Base-by-base conservation (phyloP, 305 asterid species). In the Striga hermonthica region DNA sequence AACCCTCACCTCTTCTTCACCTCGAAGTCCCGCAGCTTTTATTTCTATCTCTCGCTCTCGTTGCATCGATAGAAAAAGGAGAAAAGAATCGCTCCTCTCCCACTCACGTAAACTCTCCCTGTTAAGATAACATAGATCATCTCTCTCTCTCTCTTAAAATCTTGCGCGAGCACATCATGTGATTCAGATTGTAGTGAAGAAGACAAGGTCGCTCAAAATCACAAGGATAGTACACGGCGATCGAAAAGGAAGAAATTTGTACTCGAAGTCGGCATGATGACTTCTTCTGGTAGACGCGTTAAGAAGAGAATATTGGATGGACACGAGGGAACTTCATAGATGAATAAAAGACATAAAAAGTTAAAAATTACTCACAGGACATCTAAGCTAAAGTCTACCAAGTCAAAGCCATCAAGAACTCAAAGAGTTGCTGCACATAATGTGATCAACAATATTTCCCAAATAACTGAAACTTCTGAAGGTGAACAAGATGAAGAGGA, bases 401-500 rank as follows among this genome's bases (percentile, higher is more conserved):
- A 78, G 70, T 74, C 80, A 44, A 90, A 82, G 80, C 64, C 88
- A 72, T 78, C 52, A 67, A 87, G 97, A 82, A 82, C 97, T 72
- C 95, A 82, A 71, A 84, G 97, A 68, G 77, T 76, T 76, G 90
- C 94, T 10, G 88, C 86, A 61, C 90, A 81, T 39, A 81, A 80
- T 79, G 95, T 90, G 22, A 68, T 75, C 76, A 80, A 74, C 75
- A 83, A 63, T 65, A 85, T 83, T 56, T 74, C 81, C 59, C 84
- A 80, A 73, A 68, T 77, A 52, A 69, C 80, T 13, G 95, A 87
- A 80, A 68, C 78, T 61, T 85, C 89, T 71, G 77, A 85, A 39
- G 89, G 82, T 53, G 89, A 78, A 72, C 95, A 87, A 57, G 86
- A 74, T 66, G 91, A 81, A 60, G 87, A 80, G 66, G 75, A 56